Evolutionary conservation across 177 flowering plant species (phyloP).

Genomic region (Vitis hybrid): DNA sequence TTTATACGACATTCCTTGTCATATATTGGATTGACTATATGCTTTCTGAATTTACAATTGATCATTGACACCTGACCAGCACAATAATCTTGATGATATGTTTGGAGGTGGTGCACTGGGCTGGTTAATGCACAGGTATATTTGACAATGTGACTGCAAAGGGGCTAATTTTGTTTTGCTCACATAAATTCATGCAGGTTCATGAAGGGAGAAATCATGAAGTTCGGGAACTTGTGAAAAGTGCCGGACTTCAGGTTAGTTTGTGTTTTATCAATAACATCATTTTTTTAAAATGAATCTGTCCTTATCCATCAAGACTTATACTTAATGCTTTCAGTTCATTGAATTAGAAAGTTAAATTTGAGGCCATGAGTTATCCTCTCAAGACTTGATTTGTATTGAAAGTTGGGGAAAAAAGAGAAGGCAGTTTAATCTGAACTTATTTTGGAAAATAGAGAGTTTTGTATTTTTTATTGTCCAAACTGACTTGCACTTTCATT

Average conservation of each 20-base stretch:
- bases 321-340: neutral
- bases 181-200: constrained; percentile 49
- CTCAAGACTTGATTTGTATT: no score
- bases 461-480: no score
- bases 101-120: neutral
- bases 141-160: neutral
- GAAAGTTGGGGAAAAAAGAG: no score
- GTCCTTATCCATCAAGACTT: neutral
- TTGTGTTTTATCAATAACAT: constrained; percentile 5
- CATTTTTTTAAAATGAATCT: neutral
- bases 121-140: neutral
- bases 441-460: no score
- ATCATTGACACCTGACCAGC: neutral
- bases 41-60: neutral
- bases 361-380: no score
- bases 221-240: constrained; percentile 94
- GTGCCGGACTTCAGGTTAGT: constrained; percentile 87
- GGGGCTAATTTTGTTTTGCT: neutral
- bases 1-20: neutral
- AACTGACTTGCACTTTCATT: no score
- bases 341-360: neutral
- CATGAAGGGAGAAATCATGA: constrained; percentile 99
- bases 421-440: no score
- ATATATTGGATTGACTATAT: neutral
- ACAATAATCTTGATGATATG: neutral